Evolutionary conservation across 2,329 filamentous ascomycete genomes (phyloP), one percentile per base, ranked within the genome.

Genomic region (Pseudopithomyces maydicus): DNA sequence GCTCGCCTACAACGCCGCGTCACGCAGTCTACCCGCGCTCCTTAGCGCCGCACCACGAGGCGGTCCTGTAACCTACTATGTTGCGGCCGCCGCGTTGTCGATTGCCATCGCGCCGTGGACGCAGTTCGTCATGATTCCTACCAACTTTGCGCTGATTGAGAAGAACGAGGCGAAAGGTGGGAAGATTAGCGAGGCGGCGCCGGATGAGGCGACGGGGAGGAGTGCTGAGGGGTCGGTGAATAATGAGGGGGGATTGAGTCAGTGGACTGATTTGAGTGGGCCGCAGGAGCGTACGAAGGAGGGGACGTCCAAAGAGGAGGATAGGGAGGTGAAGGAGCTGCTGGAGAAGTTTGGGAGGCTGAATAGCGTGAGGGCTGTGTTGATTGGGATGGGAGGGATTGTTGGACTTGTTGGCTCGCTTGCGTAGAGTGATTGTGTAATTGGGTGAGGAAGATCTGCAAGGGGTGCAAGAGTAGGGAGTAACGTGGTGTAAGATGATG

Each of bases 211-310:
- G 1, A 59, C 46, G 7, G 20, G n/a, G n/a, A 15, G 48, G 19
- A 51, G 36, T 33, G 69, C 68, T 6, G 63, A 68, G 43, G 63
- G 66, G 33, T 63, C 57, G 6, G 61, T 65, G 0, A 46, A 66
- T 29, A 58, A 62, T 10, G 56, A 70, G 23, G 58, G 59, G 7
- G 69, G 70, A 51, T 46, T 67, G 5, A 69, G 60, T 52, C 66
- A 73, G 55, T 70, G 60, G 62, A 61, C 43, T n/a, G 70, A 73
- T 57, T 15, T 67, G 49, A 72, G 68, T 45, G 59, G 42, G 23
- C 68, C 69, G 29, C 61, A 67, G 44, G 60, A 55, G 44, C 48
- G 55, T 43, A 70, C 66, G 32, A 3, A 20, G 41, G 52, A 47
- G 46, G 42, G 65, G 10, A 60, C 54, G n/a, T 59, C 48, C 6